Evolutionary conservation across 2,329 filamentous ascomycete species (phyloP), one percentile per base, ranked within the genome.

Genomic region (Zopfia rhizophila): DNA sequence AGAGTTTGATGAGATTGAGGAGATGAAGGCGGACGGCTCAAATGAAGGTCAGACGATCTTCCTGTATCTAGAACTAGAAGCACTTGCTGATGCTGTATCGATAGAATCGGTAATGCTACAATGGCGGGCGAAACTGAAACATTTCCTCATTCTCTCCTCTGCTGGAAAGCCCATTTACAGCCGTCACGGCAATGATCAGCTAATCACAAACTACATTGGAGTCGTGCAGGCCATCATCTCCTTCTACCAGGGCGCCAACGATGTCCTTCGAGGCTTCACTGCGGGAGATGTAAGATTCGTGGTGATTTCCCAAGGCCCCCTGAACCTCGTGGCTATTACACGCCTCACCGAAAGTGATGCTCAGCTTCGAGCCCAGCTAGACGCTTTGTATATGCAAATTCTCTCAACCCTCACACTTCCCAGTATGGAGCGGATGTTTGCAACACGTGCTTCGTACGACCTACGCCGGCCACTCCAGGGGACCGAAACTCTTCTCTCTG

Each of bases 141-240:
- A 99, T 73, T 99, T 96, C 71, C 85, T 99, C 73, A 96, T 99
- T 61, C 78, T 99, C 1, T 97, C 94, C 2, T 93, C 91, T 11
- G 93, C 95, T 7, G 94, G 94, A 14, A 99, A 99, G 70, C 95
- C 94, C 8, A 95, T 99, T 36, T 99, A 93, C 80, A 97, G 91
- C 64, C 84, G 95, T 36, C 93, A 99, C 68, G 94, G 95, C 28
- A 91, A 97, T 59, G 82, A 96, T 56, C 86, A 88, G 42, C 78
- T 97, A 30, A 91, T 97, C 66, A 96, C 95, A 61, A 89, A 89
- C 38, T 97, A 94, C 61, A 93, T 97, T 69, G 94, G 94, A 28
- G 88, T 99, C 13, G 87, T 97, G 2, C 94, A 97, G 69, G 99
- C 94, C 30, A 93, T 99, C 60, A 96, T 99, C 52, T 97, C 94